Evolutionary conservation across 2,329 filamentous ascomycete genomes (phyloP), one percentile per base, ranked within the genome.

Genomic region (Camillea tinctor): DNA sequence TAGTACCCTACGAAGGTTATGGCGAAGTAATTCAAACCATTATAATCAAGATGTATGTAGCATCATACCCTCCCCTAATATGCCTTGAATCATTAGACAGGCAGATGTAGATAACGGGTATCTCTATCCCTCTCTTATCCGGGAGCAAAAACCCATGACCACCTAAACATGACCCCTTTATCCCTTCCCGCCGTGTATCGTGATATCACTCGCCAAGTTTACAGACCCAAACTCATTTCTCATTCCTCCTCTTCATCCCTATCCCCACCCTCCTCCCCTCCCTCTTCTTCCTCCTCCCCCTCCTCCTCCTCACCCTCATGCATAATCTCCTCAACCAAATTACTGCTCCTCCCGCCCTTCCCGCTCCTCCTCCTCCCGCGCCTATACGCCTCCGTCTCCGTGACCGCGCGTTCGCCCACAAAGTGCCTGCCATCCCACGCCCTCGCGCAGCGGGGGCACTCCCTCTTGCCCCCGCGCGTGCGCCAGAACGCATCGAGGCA

Each of bases 401-500:
- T 87, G 26, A 86, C 78, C 0, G 85, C 84, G 58, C 78, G 77
- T 72, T 86, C 83, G 2, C 85, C 85, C 1, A 87, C 81, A 59
- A 77, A 85, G 52, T 79, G 76, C 8, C 76, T 71, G 0, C 76
- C 80, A 0, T 69, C 71, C 84, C 86, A 89, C 1, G 74, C 74
- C 8, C 71, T 79, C 2, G 77, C 71, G 67, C 87, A 90, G 60
- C 76, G 80, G 0, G 90, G 89, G 69, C 92, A 96, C 50, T 7
- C 26, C 2, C 6, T 11, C 7, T 11, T 11, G 26, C 26, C 26
- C 7, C 80, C 82, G 62, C 83, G 83, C 1, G 86, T 84, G 20
- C 89, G 82, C 81, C 92, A 96, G 73, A 89, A 92, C 24, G 85
- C 87, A 13, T 86, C 83, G 58, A 86, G 81, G 73, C 93, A 97